Percentiles rank a stretch among this genome's conserved stretches.
Evolutionary conservation across 2,329 filamentous ascomycete species (phyloP).

Genomic region (Fusarium brevicatenulatum): DNA sequence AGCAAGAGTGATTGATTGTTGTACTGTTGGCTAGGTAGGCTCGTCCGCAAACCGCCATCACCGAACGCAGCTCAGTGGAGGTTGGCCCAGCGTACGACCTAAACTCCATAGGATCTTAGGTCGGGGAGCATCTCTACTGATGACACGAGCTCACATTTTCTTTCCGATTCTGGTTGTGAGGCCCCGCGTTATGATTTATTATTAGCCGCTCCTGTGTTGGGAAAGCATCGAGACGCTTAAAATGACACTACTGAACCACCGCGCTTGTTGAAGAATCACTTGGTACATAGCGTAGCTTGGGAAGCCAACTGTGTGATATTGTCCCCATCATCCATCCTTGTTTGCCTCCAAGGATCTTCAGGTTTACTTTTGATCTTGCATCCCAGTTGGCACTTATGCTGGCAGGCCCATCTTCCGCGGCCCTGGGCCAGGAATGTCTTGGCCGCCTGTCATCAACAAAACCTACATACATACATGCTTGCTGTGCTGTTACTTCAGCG

Average conservation of each 20-base stretch:
- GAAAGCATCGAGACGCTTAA: conserved; percentile 15
- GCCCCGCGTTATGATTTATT: background rate
- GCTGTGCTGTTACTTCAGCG: conserved; percentile 13
- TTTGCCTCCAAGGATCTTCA: background rate
- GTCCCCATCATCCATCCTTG: conserved; percentile 2
- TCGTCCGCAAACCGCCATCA: conserved; percentile 24
- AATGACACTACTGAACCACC: conserved; percentile 1
- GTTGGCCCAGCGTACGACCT: conserved; percentile 8
- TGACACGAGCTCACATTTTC: background rate
- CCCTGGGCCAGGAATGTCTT: conserved; percentile 29
- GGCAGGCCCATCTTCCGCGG: conserved; percentile 5
- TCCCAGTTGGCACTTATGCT: conserved; percentile 16
- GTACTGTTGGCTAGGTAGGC: conserved; percentile 1
- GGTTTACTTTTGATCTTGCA: conserved; percentile 23
- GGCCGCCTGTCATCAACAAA: conserved; percentile 24
- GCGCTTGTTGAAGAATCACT: conserved; percentile 7
- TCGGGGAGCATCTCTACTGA: background rate
- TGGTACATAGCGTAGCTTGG: background rate
- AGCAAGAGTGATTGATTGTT: conserved; percentile 4
- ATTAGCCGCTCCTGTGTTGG: background rate
- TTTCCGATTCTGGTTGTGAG: background rate
- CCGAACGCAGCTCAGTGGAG: conserved; percentile 21
- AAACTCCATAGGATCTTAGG: conserved; percentile 7
- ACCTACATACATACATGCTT: background rate
- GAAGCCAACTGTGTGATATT: conserved; percentile 1